phyloP scores from a whole-genome alignment of 805 yeast genomes.

The Vanderwaltozyma verrucispora region DNA sequence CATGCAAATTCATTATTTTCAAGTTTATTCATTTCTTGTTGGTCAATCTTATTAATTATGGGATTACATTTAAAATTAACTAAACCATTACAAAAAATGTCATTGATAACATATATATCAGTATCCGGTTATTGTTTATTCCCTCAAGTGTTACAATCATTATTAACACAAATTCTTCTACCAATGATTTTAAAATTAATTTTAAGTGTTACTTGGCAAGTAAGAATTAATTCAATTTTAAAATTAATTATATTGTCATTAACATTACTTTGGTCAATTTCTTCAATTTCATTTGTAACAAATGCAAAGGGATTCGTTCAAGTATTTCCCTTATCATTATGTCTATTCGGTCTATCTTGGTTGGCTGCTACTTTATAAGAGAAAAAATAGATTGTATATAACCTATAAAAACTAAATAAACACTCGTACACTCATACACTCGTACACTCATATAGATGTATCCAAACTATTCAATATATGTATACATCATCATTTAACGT shows the following conservation, averaged over 20 bases:
- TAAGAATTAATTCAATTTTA: constrained; percentile 11
- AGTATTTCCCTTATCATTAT: constrained; percentile 20
- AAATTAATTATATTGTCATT: constrained; percentile 12
- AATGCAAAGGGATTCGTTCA: constrained; percentile 16
- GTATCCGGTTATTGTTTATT: constrained; percentile 27
- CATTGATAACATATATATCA: constrained; percentile 25
- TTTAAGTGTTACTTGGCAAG: constrained; percentile 6
- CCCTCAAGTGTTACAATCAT: constrained; percentile 23
- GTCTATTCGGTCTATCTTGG: constrained; percentile 22
- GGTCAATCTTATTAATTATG: constrained; percentile 22
- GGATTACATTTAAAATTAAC: constrained; percentile 23
- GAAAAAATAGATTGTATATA: too few relatives aligned
- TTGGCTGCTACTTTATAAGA: constrained; percentile 11
- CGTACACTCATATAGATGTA: too few relatives aligned
- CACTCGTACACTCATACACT: too few relatives aligned
- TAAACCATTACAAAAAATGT: constrained; percentile 16
- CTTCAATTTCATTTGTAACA: constrained; percentile 18
- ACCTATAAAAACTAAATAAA: too few relatives aligned
- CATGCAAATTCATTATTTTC: constrained; percentile 25
- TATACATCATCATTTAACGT: too few relatives aligned
- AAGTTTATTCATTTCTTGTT: constrained; percentile 23
- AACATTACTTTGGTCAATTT: constrained; percentile 20
- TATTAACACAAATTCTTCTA: constrained; percentile 16
- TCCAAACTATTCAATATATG: too few relatives aligned
- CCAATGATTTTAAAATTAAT: constrained; percentile 18